A percentile compares a stretch with the other conserved stretches of the same genome.
Evolutionary conservation across 768 basidiomycete genomes (phyloP).

Genomic region (Roridomyces roridus): DNA sequence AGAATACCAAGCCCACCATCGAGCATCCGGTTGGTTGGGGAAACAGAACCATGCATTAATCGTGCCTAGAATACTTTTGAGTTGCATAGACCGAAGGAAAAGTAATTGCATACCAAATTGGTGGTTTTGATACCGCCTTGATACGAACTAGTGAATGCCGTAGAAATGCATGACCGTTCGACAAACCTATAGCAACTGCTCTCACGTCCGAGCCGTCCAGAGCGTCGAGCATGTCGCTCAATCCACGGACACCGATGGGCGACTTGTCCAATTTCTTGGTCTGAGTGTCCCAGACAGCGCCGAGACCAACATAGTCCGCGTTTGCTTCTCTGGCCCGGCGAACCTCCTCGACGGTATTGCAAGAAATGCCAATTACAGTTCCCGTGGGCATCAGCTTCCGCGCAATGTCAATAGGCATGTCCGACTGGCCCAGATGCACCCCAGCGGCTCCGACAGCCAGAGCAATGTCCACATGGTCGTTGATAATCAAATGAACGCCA

Average conservation of each 20-base stretch:
- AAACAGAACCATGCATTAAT: conserved; percentile 69
- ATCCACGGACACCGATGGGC: conserved; percentile 73
- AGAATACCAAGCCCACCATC: conserved; percentile 52
- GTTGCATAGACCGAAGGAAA: conserved; percentile 36
- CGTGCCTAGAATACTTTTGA: conserved; percentile 2
- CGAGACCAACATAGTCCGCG: conserved; percentile 89
- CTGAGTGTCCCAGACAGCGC: conserved; percentile 80
- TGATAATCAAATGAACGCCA: conserved; percentile 84
- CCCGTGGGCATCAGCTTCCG: conserved; percentile 70
- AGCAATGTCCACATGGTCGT: conserved; percentile 88
- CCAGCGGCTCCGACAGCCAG: conserved; percentile 78
- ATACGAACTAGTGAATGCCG: conserved; percentile 5
- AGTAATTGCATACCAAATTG: conserved; percentile 56
- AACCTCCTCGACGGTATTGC: conserved; percentile 72
- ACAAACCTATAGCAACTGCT: conserved; percentile 85
- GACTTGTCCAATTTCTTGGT: conserved; percentile 77
- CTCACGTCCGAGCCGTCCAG: conserved; percentile 69
- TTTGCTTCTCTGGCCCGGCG: conserved; percentile 62
- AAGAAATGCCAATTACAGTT: conserved; percentile 82
- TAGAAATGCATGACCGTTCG: background rate
- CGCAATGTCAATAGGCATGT: conserved; percentile 75
- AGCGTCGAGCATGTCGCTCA: conserved; percentile 68
- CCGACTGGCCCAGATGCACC: conserved; percentile 89
- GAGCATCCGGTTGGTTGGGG: conserved; percentile 59
- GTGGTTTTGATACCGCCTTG: conserved; percentile 85